A percentile compares a stretch with the other conserved stretches of the same genome.
Evolutionary conservation across 352 stramenopile genomes (phyloP).

Genomic region (Paralagenidium karlingii): DNA sequence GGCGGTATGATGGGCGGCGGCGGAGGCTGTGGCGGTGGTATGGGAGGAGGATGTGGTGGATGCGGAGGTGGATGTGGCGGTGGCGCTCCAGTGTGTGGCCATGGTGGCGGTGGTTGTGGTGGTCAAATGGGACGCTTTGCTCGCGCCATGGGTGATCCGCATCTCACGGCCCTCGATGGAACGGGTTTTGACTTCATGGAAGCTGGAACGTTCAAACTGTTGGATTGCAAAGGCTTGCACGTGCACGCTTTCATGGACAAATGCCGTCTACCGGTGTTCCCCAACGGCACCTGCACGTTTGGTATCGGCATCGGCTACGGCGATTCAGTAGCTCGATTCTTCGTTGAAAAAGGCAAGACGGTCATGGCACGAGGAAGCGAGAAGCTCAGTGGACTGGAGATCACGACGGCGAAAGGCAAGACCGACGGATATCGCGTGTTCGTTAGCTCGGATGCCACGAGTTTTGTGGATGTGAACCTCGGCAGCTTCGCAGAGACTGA

Average conservation of each 20-base stretch:
- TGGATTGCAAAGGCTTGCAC: constrained; percentile 12
- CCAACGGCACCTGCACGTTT: constrained; percentile 13
- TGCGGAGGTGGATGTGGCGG: too few species aligned
- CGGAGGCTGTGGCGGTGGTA: too few species aligned
- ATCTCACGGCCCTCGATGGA: constrained; percentile 17
- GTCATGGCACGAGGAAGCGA: constrained; percentile 9
- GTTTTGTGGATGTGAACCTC: constrained; percentile 17
- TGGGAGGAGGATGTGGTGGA: too few species aligned
- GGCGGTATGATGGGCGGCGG: too few species aligned
- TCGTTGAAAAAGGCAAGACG: constrained; percentile 13
- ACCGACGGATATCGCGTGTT: constrained; percentile 18
- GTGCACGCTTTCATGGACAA: constrained; percentile 22
- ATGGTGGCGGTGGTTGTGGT: too few species aligned
- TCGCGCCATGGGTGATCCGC: constrained; percentile 13
- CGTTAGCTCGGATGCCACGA: constrained; percentile 8
- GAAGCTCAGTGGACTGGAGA: constrained; percentile 5
- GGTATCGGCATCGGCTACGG: constrained; percentile 12
- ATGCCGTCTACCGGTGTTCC: constrained; percentile 6
- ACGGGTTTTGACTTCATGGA: constrained; percentile 17
- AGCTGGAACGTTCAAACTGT: constrained; percentile 13
- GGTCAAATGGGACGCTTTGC: too few species aligned
- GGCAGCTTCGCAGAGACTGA: constrained; percentile 12
- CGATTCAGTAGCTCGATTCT: constrained; percentile 13
- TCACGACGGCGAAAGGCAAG: too few species aligned
- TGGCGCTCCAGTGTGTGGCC: too few species aligned